Evolutionary conservation across 176 grass and related monocot genomes (phyloP).

Genomic region (Oryza rufipogon): DNA sequence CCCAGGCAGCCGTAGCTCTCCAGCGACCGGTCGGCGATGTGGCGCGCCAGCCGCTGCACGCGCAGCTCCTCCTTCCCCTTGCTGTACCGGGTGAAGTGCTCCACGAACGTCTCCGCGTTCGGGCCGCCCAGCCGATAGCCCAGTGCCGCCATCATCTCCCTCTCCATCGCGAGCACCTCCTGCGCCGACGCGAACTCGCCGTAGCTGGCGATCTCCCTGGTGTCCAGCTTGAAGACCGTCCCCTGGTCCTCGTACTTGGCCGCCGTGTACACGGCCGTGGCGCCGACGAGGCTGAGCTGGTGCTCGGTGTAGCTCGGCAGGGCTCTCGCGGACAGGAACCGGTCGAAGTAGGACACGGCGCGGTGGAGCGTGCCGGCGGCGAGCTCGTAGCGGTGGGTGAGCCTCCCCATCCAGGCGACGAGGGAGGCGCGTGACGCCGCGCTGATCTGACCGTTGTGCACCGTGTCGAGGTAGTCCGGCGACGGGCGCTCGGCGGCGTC

Average conservation of each 20-base stretch:
- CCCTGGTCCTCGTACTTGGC: neutral
- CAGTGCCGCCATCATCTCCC: constrained; percentile 10
- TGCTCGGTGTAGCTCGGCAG: neutral
- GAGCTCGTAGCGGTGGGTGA: neutral
- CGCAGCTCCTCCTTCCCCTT: neutral
- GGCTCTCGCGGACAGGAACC: neutral
- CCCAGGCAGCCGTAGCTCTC: neutral
- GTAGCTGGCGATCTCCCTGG: neutral
- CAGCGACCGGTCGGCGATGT: neutral
- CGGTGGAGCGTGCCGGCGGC: constrained; percentile 24
- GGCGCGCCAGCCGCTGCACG: neutral
- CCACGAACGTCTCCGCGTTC: constrained; percentile 15
- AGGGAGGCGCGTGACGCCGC: neutral
- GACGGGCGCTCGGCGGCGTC: neutral
- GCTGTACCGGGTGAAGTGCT: constrained; percentile 18
- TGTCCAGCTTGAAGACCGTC: neutral
- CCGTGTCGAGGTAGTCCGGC: neutral
- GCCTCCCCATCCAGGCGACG: neutral
- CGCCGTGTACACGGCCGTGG: neutral
- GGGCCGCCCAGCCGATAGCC: neutral
- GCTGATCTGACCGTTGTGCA: neutral
- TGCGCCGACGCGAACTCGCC: neutral
- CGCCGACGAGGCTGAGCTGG: neutral
- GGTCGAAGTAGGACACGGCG: constrained; percentile 30
- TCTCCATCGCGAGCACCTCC: neutral